A percentile compares a stretch with the other conserved stretches of the same genome.
Conservation (phyloP, 2,329 filamentous ascomycete species). For the Seiridium unicorne region DNA sequence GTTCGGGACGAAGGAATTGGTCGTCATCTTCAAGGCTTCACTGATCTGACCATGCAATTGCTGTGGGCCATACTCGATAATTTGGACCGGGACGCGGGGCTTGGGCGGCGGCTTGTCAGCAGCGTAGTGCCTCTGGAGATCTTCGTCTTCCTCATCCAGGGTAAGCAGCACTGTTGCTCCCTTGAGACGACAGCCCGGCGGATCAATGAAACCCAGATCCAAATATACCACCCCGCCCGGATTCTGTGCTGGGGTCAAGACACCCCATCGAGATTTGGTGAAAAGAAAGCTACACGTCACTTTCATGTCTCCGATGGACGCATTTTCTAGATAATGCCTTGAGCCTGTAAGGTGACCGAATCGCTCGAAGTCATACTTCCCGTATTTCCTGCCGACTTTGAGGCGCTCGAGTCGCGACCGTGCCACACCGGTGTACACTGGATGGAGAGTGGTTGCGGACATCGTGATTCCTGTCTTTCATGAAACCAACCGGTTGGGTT, state of each 20-base stretch:
- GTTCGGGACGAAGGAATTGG: background rate
- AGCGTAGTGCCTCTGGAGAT: conserved; percentile 2
- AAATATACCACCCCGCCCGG: conserved; percentile 27
- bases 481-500: too few species aligned
- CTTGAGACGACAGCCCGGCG: conserved; percentile 20
- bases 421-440: too few species aligned
- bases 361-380: conserved; percentile 20
- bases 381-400: conserved; percentile 12
- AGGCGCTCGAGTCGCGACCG: too few species aligned
- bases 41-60: conserved; percentile 17
- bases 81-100: conserved; percentile 18
- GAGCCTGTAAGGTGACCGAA: conserved; percentile 18
- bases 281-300: conserved; percentile 27
- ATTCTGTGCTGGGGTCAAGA: conserved; percentile 14
- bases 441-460: too few species aligned
- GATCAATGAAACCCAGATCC: conserved; percentile 22
- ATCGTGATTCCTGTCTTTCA: too few species aligned
- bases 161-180: conserved; percentile 21
- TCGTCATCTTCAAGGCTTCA: background rate
- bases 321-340: conserved; percentile 16
- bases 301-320: conserved; percentile 19
- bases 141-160: conserved; percentile 21
- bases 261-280: conserved; percentile 25
- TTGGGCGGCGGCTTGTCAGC: conserved; percentile 2
- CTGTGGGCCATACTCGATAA: conserved; percentile 21